phyloP scores from a whole-genome alignment of 768 basidiomycete genomes.

The Leucosporidium scottii region DNA sequence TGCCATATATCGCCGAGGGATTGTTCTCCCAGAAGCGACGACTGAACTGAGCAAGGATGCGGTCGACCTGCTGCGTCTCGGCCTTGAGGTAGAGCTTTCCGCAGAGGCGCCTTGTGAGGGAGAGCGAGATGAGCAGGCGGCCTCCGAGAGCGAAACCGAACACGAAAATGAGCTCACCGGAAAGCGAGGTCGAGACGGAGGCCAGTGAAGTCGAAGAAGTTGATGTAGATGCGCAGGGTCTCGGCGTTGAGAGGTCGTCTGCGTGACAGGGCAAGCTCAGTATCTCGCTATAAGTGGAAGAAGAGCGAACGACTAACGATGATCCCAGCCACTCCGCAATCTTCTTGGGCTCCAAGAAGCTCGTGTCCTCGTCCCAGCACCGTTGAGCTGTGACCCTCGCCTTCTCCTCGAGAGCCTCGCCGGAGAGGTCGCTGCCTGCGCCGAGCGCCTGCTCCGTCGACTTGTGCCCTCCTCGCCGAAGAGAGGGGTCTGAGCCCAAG shows the following conservation, averaged over 20 bases:
- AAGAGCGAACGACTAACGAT: conserved; percentile 53
- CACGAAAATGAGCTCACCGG: conserved; percentile 54
- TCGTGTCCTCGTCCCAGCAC: conserved; percentile 80
- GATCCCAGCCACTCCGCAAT: conserved; percentile 96
- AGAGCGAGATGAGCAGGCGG: not conserved
- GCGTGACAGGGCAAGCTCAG: conserved; percentile 7
- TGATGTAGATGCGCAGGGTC: conserved; percentile 71
- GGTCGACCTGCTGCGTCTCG: conserved; percentile 95
- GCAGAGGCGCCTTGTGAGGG: conserved; percentile 61
- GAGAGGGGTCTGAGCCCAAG: not conserved
- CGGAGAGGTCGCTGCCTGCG: not conserved
- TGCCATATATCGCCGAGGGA: conserved; percentile 68
- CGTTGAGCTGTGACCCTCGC: conserved; percentile 67
- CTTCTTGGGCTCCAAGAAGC: conserved; percentile 76
- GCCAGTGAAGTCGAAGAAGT: conserved; percentile 77
- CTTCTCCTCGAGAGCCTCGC: conserved; percentile 39
- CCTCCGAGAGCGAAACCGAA: not conserved
- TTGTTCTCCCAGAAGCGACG: conserved; percentile 88
- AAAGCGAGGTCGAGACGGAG: conserved; percentile 83
- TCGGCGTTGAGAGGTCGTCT: conserved; percentile 71
- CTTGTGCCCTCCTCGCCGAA: not conserved
- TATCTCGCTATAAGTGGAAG: not conserved
- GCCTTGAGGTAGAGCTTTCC: conserved; percentile 87
- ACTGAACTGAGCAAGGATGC: conserved; percentile 88
- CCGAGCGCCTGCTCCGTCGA: not conserved